Conservation (phyloP, 2,329 filamentous ascomycete genomes). For the Colletotrichum siamense region DNA sequence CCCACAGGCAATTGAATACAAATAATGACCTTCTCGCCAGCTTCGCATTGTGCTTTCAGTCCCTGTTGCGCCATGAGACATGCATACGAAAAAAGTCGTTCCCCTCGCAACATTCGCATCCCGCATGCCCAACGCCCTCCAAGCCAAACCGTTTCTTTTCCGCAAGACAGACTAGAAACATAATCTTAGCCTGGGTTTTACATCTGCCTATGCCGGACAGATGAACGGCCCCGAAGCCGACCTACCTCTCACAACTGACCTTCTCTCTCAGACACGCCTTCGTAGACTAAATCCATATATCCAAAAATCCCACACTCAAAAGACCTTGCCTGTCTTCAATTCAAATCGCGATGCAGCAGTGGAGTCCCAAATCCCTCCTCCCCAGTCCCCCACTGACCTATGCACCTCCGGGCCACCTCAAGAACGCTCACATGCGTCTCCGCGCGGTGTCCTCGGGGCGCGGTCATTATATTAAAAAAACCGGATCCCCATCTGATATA, state of each 20-base stretch:
- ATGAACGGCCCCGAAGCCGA: not conserved
- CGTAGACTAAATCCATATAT: rapidly evolving
- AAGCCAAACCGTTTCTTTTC: not conserved
- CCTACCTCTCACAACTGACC: no score
- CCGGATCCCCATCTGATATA: no score
- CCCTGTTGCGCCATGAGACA: not conserved
- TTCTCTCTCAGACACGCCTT: rapidly evolving
- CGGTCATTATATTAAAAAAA: not conserved
- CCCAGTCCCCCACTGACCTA: no score
- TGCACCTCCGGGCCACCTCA: not conserved
- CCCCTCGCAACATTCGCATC: not conserved
- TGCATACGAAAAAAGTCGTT: not conserved
- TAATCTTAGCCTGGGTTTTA: no score
- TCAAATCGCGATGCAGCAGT: not conserved
- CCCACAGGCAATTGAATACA: no score
- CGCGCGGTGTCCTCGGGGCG: not conserved
- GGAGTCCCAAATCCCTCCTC: not conserved
- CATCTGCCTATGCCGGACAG: not conserved
- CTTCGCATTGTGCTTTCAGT: no score
- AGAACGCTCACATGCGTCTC: not conserved
- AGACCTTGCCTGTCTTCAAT: rapidly evolving
- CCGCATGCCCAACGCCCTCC: not conserved
- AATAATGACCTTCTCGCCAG: rapidly evolving
- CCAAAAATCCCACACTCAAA: not conserved
- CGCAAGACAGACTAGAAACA: not conserved